Base-by-base conservation (phyloP, 805 yeast species). In the Candida fluviatilis region DNA sequence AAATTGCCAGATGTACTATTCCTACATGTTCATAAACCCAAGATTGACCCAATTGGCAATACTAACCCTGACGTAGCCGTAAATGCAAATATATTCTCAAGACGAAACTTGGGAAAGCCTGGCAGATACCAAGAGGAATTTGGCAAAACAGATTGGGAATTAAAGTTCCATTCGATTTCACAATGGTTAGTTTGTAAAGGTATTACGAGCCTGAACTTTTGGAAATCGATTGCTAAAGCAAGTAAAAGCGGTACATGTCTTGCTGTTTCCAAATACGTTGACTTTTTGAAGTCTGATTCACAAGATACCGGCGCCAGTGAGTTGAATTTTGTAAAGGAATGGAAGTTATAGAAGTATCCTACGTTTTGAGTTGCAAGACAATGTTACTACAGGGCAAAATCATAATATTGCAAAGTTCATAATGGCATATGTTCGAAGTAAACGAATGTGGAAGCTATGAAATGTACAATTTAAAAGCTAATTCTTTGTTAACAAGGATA, bases 1-100 rank as follows among this genome's bases (percentile, higher is more conserved):
- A 40, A 36, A 13, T 33, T 45, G 12, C 64, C 67, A 11, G 44
- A 44, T 13, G 58, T 57, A 13, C 33, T 52, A 25, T 64, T 64
- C 39, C 38, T 64, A 33, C 67, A 64, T 46, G 47, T 58, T 6
- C 61, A 62, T 38, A 48, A 54, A 31, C 66, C 66, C 15, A 61
- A 61, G 41, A 52, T 63, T 40, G 59, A 60, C 30, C 54, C 66
- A 5, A 40, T 60, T 5, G 42, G 35, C 17, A 58, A 60, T 38
- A 47, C 48, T 10, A 31, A 48, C 21, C 41, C 31, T 24, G 43
- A 17, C 40, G 39, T 26, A 53, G 51, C 43, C 42, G 48, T 37
- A 13, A 10, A 26, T 13, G 15, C 6, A 6, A 13, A 13, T 13
- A 26, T 26, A 12, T 56, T 48, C 41, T 39, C 49, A 7, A 40